phyloP scores from a whole-genome alignment of 2,329 filamentous ascomycete genomes.

The Colletotrichum orbiculare region DNA sequence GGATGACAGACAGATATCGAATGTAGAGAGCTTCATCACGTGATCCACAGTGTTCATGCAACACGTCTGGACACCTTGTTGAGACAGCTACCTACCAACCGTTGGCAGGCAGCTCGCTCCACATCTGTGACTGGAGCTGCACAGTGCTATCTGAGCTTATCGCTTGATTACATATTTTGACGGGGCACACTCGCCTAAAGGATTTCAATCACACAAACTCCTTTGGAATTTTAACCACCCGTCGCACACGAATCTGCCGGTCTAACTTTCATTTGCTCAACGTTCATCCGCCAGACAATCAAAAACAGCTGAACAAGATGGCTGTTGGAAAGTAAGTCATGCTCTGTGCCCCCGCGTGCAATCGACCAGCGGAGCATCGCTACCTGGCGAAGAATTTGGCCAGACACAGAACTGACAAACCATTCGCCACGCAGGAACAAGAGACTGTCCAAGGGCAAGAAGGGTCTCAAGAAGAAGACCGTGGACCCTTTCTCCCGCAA shows the following conservation, averaged over 20 bases:
- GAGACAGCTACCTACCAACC: too few relatives aligned
- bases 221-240: conserved; percentile 44
- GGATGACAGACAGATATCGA: too few relatives aligned
- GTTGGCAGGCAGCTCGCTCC: too few relatives aligned
- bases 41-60: too few relatives aligned
- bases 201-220: conserved; percentile 43
- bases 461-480: conserved; percentile 99
- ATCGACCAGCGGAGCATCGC: background rate
- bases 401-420: too few relatives aligned
- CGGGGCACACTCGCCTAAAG: conserved; percentile 10
- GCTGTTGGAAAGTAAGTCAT: conserved; percentile 68
- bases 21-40: too few relatives aligned
- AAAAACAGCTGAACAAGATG: conserved; percentile 62
- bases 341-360: background rate
- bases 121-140: too few relatives aligned
- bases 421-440: conserved; percentile 80
- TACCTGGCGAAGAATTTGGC: too few relatives aligned
- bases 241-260: conserved; percentile 47
- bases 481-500: conserved; percentile 97
- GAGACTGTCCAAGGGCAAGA: conserved; percentile 99
- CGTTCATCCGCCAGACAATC: conserved; percentile 57
- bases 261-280: conserved; percentile 56
- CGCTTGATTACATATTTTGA: too few relatives aligned
- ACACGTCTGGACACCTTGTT: too few relatives aligned
- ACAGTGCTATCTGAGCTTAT: too few relatives aligned